Percentiles rank a stretch among this genome's conserved stretches.
These are phyloP conservation scores for Podospora pseudoanserina DNA, from an alignment of 495 filamentous ascomycete genomes.

Conservation along the genomic window DNA sequence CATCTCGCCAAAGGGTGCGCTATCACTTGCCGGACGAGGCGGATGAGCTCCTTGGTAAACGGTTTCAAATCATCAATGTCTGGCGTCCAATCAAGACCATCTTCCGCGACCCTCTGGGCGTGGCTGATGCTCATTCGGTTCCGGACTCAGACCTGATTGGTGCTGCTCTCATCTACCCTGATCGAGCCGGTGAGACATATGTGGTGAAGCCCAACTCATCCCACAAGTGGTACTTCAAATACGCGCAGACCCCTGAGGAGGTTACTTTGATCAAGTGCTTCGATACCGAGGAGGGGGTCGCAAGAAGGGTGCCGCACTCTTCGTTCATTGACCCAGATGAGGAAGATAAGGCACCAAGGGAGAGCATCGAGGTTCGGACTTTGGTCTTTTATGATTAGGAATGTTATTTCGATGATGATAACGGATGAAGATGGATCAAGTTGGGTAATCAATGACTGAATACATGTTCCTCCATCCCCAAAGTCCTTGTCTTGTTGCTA, in stretches of 20 bases:
- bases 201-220: constrained; percentile 54
- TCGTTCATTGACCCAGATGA: constrained; percentile 58
- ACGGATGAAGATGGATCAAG: too few relatives aligned
- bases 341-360: constrained; percentile 42
- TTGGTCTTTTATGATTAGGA: constrained; percentile 29
- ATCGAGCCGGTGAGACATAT: constrained; percentile 69
- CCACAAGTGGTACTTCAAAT: constrained; percentile 78
- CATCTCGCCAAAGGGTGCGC: constrained; percentile 52
- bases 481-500: too few relatives aligned
- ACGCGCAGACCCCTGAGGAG: constrained; percentile 59
- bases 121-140: constrained; percentile 60
- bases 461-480: too few relatives aligned
- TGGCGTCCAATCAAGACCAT: constrained; percentile 71
- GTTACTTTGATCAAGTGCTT: constrained; percentile 70
- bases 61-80: constrained; percentile 76
- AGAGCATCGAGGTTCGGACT: constrained; percentile 61
- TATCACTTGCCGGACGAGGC: constrained; percentile 64
- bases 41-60: constrained; percentile 54
- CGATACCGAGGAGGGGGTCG: constrained; percentile 55
- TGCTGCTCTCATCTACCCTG: constrained; percentile 69
- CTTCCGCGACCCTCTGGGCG: constrained; percentile 57
- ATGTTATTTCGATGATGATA: too few relatives aligned
- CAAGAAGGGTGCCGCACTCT: constrained; percentile 60
- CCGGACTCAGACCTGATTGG: constrained; percentile 63
- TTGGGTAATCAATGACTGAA: too few relatives aligned